Percentiles rank a stretch among this genome's conserved stretches.
Conservation (phyloP, 1,284 basidiomycete genomes). For the Agroathelia rolfsii region DNA sequence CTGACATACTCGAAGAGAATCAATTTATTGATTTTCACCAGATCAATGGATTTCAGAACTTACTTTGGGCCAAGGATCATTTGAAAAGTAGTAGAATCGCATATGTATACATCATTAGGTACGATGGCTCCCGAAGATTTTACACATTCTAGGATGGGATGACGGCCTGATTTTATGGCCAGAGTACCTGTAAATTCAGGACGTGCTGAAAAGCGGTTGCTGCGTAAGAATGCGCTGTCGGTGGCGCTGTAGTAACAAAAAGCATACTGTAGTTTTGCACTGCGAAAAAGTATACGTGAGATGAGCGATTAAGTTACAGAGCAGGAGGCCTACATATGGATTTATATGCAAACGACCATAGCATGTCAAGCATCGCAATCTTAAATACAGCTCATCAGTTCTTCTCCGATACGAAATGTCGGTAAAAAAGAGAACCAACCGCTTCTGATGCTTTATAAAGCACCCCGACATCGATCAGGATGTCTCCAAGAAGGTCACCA, state of each 20-base stretch:
- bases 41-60: slow-evolving; percentile 18
- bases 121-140: slow-evolving; percentile 63
- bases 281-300: slow-evolving; percentile 18
- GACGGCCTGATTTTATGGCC: slow-evolving; percentile 78
- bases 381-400: background rate
- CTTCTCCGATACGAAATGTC: slow-evolving; percentile 2
- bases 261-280: slow-evolving; percentile 62
- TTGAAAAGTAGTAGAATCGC: slow-evolving; percentile 76
- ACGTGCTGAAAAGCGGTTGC: slow-evolving; percentile 47
- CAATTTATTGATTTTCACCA: background rate
- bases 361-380: slow-evolving; percentile 77
- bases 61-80: slow-evolving; percentile 85
- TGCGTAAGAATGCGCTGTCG: background rate
- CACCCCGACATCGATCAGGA: slow-evolving; percentile 58
- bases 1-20: slow-evolving; percentile 64
- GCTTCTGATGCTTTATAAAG: slow-evolving; percentile 83
- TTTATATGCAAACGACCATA: slow-evolving; percentile 77
- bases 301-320: slow-evolving; percentile 3
- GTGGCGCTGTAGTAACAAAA: no score
- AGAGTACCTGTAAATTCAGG: slow-evolving; percentile 82
- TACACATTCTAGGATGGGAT: slow-evolving; percentile 76
- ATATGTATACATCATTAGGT: slow-evolving; percentile 82
- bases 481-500: slow-evolving; percentile 53
- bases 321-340: slow-evolving; percentile 51
- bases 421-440: slow-evolving; percentile 27